Evolutionary conservation across 1,284 basidiomycete genomes (phyloP), one percentile per base, ranked within the genome.

Genomic region (Thecaphora frezii): DNA sequence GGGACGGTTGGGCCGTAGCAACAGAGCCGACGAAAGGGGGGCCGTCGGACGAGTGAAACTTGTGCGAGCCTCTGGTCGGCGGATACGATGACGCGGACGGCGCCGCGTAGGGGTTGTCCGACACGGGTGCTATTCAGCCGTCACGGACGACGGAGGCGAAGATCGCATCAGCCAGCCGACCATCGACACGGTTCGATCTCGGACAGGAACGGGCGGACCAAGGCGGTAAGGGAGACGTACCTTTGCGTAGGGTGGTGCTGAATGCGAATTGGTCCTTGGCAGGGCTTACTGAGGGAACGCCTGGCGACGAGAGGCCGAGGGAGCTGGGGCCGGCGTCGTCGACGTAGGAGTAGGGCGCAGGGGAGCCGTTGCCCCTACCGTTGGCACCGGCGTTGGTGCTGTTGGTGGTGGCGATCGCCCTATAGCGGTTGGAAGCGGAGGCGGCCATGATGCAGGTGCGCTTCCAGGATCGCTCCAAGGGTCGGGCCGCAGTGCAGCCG

Each of bases 211-310:
- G 10, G 10, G 40, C 10, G 40, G 21, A 13, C 12, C 10, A 13
- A 41, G 21, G 40, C 22, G 12, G 13, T 18, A 25, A 43, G 14
- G 9, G 19, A 5, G 19, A 43, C 28, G 19, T 39, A 39, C 39
- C 54, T 46, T 65, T 68, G 39, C 69, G 57, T 8, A 71, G 56
- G 1, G 69, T 66, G 5, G 69, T 71, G 48, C 69, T 71, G 54
- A 69, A 71, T 2, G 66, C 69, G 43, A 58, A 71, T 40, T 65
- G 61, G 41, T 63, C 54, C 3, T 45, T 10, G 25, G 9, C n/a
- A 19, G 43, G 24, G 5, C 3, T 3, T 3, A n/a, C 12, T 7
- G 26, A 30, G 23, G 26, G 7, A 41, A 18, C n/a, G 40, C 10
- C 19, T 14, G 38, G 8, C 8, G 5, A 5, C n/a, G 41, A 5